phyloP scores from a whole-genome alignment of 2,329 filamentous ascomycete genomes.

The Ampelomyces quisqualis region DNA sequence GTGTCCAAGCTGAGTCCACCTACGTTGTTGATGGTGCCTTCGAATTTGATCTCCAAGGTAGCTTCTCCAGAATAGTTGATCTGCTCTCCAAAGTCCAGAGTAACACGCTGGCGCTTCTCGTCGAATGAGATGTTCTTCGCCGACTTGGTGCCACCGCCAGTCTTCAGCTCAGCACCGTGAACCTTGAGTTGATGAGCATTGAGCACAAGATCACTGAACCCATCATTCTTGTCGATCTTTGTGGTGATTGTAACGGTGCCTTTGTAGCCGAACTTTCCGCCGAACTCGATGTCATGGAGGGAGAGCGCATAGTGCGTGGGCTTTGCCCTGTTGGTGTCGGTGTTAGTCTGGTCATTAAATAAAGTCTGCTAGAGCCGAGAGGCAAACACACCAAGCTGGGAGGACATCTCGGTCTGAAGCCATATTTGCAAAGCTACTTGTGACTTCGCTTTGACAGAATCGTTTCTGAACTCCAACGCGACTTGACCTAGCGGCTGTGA shows the following conservation, averaged over 20 bases:
- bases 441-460: constrained; percentile 37
- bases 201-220: constrained; percentile 73
- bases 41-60: constrained; percentile 68
- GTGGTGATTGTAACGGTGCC: constrained; percentile 80
- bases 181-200: constrained; percentile 86
- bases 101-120: constrained; percentile 78
- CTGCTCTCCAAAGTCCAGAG: constrained; percentile 72
- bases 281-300: constrained; percentile 73
- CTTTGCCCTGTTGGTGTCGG: constrained; percentile 62
- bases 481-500: constrained; percentile 13
- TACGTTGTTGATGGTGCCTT: constrained; percentile 80
- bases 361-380: background rate
- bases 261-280: constrained; percentile 75
- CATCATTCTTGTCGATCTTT: constrained; percentile 63
- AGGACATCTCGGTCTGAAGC: constrained; percentile 51
- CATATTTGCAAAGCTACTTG: constrained; percentile 43
- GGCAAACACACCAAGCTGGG: constrained; percentile 44
- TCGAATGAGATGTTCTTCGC: constrained; percentile 75
- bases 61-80: constrained; percentile 68
- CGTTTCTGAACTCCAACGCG: constrained; percentile 24
- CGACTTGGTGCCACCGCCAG: constrained; percentile 58
- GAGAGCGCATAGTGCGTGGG: constrained; percentile 83
- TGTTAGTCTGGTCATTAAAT: constrained; percentile 18
- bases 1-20: constrained; percentile 3
- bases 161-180: constrained; percentile 62